Percentiles rank a stretch among this genome's conserved stretches.
Evolutionary conservation across 495 filamentous ascomycete species (phyloP).

Genomic region (Extremus antarcticus): DNA sequence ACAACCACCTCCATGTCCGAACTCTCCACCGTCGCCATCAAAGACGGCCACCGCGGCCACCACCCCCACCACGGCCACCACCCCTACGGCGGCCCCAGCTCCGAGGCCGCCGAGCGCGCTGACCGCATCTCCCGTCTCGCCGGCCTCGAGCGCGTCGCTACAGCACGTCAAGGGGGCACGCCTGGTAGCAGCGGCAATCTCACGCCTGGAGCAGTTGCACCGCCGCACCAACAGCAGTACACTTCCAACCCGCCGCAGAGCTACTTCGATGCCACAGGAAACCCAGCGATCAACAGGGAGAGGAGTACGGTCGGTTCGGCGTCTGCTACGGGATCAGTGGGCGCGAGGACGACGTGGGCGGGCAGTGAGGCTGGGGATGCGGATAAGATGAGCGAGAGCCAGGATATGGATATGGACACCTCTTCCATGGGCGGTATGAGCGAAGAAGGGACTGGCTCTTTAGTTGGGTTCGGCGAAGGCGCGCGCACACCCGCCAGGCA

Average conservation of each 20-base stretch:
- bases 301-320: slow-evolving; percentile 79
- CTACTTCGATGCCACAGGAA: slow-evolving; percentile 63
- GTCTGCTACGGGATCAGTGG: slow-evolving; percentile 62
- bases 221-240: background rate
- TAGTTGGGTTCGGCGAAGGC: slow-evolving; percentile 82
- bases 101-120: slow-evolving; percentile 76
- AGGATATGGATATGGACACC: slow-evolving; percentile 27
- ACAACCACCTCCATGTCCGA: slow-evolving; percentile 76
- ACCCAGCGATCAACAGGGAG: slow-evolving; percentile 44
- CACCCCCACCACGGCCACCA: slow-evolving; percentile 34
- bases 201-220: slow-evolving; percentile 16
- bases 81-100: slow-evolving; percentile 37
- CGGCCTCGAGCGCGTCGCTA: slow-evolving; percentile 69
- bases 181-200: slow-evolving; percentile 12
- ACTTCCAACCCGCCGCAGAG: slow-evolving; percentile 22
- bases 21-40: slow-evolving; percentile 83
- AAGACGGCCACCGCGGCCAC: slow-evolving; percentile 80
- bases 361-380: slow-evolving; percentile 51
- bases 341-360: slow-evolving; percentile 66
- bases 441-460: slow-evolving; percentile 68
- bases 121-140: slow-evolving; percentile 87
- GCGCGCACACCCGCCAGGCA: slow-evolving; percentile 46
- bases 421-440: slow-evolving; percentile 62
- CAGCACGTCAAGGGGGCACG: slow-evolving; percentile 38
- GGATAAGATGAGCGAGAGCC: slow-evolving; percentile 54